Evolutionary conservation across 345 rosid genomes (phyloP), one percentile per base, ranked within the genome.

Genomic region (Salix udensis): DNA sequence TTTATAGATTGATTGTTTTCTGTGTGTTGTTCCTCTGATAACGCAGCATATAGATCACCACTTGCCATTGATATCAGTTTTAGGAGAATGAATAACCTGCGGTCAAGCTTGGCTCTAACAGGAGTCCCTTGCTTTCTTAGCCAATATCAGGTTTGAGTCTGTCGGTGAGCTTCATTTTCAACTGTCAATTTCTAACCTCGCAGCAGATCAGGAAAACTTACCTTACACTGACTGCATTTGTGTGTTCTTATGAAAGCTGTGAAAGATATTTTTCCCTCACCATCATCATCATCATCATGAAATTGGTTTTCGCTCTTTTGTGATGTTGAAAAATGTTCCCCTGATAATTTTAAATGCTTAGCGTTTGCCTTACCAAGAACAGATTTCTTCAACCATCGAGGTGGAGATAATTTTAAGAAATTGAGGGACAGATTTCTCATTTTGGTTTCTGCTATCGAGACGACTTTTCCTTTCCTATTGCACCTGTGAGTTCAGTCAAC

Each of bases 11-110:
- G 3, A 62, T 73, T 52, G 34, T 28, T 55, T 40, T 73, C 6
- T 75, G 74, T 39, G 53, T 72, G 24, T 23, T 68, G 24, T 30
- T 68, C 42, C 52, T 72, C 40, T 60, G n/a, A 30, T 58, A 42
- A 50, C 48, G 71, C 74, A 70, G 68, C 50, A 44, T 26, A 48
- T 67, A 28, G 58, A 31, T 46, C 31, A 9, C 11, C 23, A 42
- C 14, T 34, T 61, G 1, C 4, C 31, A 42, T 16, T 34, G 8
- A 36, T 65, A 68, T 40, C 61, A 40, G 37, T 24, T 74, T 74
- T 73, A 19, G 46, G 18, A 48, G 62, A 7, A 19, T 46, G 40
- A 24, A 53, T 37, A 5, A 23, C 18, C 15, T n/a, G 19, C 55
- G 53, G 13, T 5, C 13, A 39, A 18, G 72, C 55, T 9, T 58